Conservation (phyloP, 345 rosid species). For the Streptanthus diversifolius region DNA sequence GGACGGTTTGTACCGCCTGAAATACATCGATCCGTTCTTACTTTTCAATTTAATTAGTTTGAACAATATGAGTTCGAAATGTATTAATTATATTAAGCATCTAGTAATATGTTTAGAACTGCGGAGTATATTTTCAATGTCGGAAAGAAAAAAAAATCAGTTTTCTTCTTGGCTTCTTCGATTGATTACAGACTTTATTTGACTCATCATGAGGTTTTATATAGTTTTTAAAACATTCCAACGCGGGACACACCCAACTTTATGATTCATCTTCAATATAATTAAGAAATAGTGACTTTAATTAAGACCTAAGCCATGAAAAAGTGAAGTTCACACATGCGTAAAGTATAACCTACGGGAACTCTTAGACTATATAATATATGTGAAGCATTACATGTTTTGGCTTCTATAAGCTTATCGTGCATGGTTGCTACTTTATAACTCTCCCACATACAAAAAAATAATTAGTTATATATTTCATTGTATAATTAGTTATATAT, state of each 20-base stretch:
- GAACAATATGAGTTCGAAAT: not conserved
- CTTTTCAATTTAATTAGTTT: not conserved
- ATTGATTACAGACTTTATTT: constrained; percentile 10
- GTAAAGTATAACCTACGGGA: constrained; percentile 34
- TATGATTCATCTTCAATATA: constrained; percentile 1
- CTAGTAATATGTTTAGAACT: not conserved
- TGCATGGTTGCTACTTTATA: constrained; percentile 21
- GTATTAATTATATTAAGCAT: not conserved
- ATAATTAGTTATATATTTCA: no score
- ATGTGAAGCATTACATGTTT: constrained; percentile 8
- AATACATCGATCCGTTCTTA: not conserved
- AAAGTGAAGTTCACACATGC: constrained; percentile 38
- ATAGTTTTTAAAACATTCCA: constrained; percentile 14
- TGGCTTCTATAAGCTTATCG: constrained; percentile 13
- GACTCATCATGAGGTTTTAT: constrained; percentile 12
- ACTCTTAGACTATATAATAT: constrained; percentile 18
- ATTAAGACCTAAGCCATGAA: constrained; percentile 25
- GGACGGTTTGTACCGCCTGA: not conserved
- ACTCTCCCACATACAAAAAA: not conserved
- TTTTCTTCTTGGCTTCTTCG: constrained; percentile 9
- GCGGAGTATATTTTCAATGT: not conserved
- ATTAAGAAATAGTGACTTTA: constrained; percentile 23
- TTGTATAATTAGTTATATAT: no score
- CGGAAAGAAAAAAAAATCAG: not conserved
- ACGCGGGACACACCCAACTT: constrained; percentile 8